These are phyloP conservation scores for Cicer yamashitae DNA, from an alignment of 306 rosid species.

Conservation along the genomic window DNA sequence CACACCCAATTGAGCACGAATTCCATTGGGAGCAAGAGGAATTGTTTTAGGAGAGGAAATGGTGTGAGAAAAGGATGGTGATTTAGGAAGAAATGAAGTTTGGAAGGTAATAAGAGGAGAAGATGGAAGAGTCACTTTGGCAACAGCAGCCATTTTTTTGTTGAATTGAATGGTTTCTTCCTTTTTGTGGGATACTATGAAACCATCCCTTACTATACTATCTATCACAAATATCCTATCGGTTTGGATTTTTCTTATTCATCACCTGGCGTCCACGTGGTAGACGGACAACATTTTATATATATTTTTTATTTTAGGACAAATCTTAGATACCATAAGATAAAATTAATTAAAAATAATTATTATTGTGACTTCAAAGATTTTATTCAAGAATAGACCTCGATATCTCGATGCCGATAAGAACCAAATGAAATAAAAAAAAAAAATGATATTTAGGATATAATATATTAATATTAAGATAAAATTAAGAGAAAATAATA, in stretches of 20 bases:
- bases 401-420: too few species aligned
- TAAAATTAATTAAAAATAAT: too few species aligned
- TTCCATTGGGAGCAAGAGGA: constrained; percentile 47
- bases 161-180: background rate
- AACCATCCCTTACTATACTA: constrained; percentile 39
- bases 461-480: too few species aligned
- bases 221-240: constrained; percentile 48
- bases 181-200: constrained; percentile 1
- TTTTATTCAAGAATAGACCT: too few species aligned
- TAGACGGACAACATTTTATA: background rate
- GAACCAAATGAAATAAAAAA: too few species aligned
- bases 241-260: constrained; percentile 43
- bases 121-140: constrained; percentile 61
- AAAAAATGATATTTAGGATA: too few species aligned
- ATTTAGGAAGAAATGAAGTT: constrained; percentile 52
- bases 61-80: constrained; percentile 45
- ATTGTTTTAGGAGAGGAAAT: constrained; percentile 48
- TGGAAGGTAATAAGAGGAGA: constrained; percentile 55
- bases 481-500: too few species aligned
- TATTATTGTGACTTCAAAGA: too few species aligned
- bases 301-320: too few species aligned
- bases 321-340: too few species aligned
- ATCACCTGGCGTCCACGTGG: constrained; percentile 40
- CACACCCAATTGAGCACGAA: constrained; percentile 73
- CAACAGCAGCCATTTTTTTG: constrained; percentile 69